Base-by-base conservation (phyloP, 306 rosid genomes). In the Inga laurina region DNA sequence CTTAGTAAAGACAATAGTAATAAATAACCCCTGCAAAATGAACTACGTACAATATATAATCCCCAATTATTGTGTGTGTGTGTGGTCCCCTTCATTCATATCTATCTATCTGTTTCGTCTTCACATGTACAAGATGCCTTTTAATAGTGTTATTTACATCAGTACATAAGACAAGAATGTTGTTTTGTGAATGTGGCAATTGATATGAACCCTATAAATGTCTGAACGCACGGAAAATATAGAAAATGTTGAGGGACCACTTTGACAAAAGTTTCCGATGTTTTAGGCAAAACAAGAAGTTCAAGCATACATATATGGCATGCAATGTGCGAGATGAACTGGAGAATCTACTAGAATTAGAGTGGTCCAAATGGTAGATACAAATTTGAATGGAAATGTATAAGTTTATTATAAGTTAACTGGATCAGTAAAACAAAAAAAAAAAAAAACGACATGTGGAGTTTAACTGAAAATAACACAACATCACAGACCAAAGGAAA, bases 161-260 rank as follows among this genome's bases (percentile, higher is more conserved):
- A 12, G 18, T 46, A 77, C 3, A 24, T 4, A 27, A 32, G 46
- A 70, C 30, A 65, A 46, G 46, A 45, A 2, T 64, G 9, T 72
- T 7, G 39, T 24, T 3, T 45, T 49, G 9, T 14, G 14, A 34
- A 22, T 37, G 1, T 3, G 49, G 18, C 8, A 35, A 59, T 44
- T 8, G 15, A 51, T 51, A 51, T 51, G 57, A 5, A 51, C 56
- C 16, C 57, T 13, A 16, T 51, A 48, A 2, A 4, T 51, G 21
- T 51, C 19, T 10, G 22, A 24, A 61, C 37, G 30, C 3, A 9
- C 15, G 21, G 9, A n/a, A 22, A 61, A 10, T 24, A 19, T 27
- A 41, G 15, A 41, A 22, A 44, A 64, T 18, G 78, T 35, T 1
- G 10, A 79, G 78, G 83, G 76, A 72, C 76, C 81, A 78, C 82